Evolutionary conservation across 768 basidiomycete genomes (phyloP), one percentile per base, ranked within the genome.

Genomic region (Pleurotus tuoliensis): DNA sequence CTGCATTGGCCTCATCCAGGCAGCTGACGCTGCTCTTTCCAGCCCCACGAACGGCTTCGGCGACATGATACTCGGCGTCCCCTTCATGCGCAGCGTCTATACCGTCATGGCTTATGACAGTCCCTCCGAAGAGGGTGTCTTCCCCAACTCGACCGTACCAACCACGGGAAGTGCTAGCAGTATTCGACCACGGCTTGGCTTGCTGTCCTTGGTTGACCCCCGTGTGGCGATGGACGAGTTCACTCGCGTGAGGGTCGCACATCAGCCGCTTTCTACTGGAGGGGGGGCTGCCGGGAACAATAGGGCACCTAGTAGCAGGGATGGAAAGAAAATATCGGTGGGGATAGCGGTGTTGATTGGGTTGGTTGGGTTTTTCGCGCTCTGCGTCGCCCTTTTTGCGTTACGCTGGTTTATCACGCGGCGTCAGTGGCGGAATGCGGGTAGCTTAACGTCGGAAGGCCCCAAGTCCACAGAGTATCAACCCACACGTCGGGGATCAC

Each of bases 21-120:
- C 81, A 22, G 78, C 76, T 13, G 77, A 80, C 41, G 58, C 68
- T 8, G 61, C 69, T 12, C 76, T 88, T 13, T 67, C 72, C 3
- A 62, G 58, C 12, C 64, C 62, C 2, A 61, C 75, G 0, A 56
- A 61, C 3, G 61, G 58, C 13, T 70, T 82, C 15, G 84, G 81
- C 0, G 90, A 92, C 67, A 84, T 92, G 71, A 75, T 92, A 56
- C 82, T 92, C 39, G 90, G 89, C 40, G 86, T 90, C 0, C 84
- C 90, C 0, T 92, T 92, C 66, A 71, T 92, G 63, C 78, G 88
- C 9, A 91, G 85, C 63, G 78, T 82, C 3, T 92, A 93, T 65
- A 86, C 82, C 11, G 88, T 93, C 59, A 80, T 91, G 79, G 85
- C 84, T 0, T 90, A 86, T 65, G 74, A 79, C 46, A 57, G 63